Percentiles rank a stretch among this genome's conserved stretches.
phyloP scores from a whole-genome alignment of 2,329 filamentous ascomycete genomes.

The Neonectria faginata region DNA sequence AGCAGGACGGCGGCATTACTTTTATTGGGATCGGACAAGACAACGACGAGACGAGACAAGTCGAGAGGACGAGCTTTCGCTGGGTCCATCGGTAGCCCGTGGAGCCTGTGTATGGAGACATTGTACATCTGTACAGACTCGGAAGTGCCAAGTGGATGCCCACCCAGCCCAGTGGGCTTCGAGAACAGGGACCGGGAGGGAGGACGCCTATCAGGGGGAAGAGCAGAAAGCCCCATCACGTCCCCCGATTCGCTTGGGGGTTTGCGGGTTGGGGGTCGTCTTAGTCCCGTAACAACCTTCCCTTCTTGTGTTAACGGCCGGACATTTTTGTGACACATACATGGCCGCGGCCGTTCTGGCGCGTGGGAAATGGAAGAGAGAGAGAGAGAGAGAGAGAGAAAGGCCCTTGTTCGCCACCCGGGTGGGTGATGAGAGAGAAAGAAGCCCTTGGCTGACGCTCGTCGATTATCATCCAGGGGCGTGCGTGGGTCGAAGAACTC shows the following conservation, averaged over 20 bases:
- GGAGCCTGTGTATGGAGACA: not conserved
- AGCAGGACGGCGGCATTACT: constrained; percentile 26
- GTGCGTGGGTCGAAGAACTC: constrained; percentile 6
- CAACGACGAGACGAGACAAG: too few relatives aligned
- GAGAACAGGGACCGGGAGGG: not conserved
- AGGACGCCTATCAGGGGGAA: not conserved
- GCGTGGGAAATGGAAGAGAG: not conserved
- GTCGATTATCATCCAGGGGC: not conserved
- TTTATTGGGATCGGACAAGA: constrained; percentile 32
- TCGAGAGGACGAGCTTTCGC: not conserved
- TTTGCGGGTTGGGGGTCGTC: not conserved
- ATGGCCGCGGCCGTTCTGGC: not conserved
- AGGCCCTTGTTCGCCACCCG: too few relatives aligned
- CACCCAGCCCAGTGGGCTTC: not conserved
- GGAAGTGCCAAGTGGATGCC: not conserved
- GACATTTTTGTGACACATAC: constrained; percentile 14
- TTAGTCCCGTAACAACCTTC: constrained; percentile 19
- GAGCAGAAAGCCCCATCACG: constrained; percentile 2
- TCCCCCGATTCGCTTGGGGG: constrained; percentile 10
- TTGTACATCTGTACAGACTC: not conserved
- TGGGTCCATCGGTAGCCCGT: not conserved
- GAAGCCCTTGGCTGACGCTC: not conserved
- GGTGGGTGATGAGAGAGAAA: too few relatives aligned
- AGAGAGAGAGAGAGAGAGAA: too few relatives aligned
- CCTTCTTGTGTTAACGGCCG: constrained; percentile 12